phyloP scores from a whole-genome alignment of 768 basidiomycete genomes.

The Hypsizygus marmoreus region DNA sequence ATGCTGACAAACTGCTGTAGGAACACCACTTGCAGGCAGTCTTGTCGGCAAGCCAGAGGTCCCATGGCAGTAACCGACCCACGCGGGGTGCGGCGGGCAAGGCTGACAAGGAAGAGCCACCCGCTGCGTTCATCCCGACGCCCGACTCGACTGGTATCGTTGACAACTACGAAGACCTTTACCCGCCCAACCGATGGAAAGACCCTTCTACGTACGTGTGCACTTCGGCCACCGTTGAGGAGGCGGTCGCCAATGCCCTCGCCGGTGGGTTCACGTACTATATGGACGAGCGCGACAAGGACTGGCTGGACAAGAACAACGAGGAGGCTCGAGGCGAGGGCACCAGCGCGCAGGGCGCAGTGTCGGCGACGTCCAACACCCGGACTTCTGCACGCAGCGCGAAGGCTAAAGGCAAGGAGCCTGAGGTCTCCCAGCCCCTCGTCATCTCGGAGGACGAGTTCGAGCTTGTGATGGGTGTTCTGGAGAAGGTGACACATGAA shows the following conservation, averaged over 20 bases:
- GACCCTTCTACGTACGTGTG: slow-evolving; percentile 80
- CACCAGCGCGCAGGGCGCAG: slow-evolving; percentile 72
- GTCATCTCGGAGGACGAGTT: slow-evolving; percentile 89
- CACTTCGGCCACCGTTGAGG: slow-evolving; percentile 86
- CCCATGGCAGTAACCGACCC: slow-evolving; percentile 28
- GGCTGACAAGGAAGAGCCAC: slow-evolving; percentile 31
- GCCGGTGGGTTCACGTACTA: slow-evolving; percentile 82
- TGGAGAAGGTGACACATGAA: slow-evolving; percentile 90
- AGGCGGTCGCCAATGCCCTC: slow-evolving; percentile 60
- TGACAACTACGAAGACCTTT: slow-evolving; percentile 76
- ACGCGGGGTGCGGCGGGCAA: slow-evolving; percentile 35
- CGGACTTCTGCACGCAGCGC: slow-evolving; percentile 66
- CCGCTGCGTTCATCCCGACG: slow-evolving; percentile 84
- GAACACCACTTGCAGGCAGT: slow-evolving; percentile 58
- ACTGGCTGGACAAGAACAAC: slow-evolving; percentile 94
- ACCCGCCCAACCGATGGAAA: slow-evolving; percentile 67
- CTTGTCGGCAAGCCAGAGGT: slow-evolving; percentile 43
- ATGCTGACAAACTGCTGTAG: slow-evolving; percentile 45
- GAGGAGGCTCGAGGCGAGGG: slow-evolving; percentile 85
- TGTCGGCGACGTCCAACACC: slow-evolving; percentile 52
- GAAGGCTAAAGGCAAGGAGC: slow-evolving; percentile 85
- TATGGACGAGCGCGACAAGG: slow-evolving; percentile 95
- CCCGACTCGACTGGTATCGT: slow-evolving; percentile 86
- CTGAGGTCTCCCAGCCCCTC: slow-evolving; percentile 64
- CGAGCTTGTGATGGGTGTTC: slow-evolving; percentile 92